Evolutionary conservation across 257 asterid species (phyloP), one percentile per base, ranked within the genome.

Genomic region (Oldenlandia corymbosa): DNA sequence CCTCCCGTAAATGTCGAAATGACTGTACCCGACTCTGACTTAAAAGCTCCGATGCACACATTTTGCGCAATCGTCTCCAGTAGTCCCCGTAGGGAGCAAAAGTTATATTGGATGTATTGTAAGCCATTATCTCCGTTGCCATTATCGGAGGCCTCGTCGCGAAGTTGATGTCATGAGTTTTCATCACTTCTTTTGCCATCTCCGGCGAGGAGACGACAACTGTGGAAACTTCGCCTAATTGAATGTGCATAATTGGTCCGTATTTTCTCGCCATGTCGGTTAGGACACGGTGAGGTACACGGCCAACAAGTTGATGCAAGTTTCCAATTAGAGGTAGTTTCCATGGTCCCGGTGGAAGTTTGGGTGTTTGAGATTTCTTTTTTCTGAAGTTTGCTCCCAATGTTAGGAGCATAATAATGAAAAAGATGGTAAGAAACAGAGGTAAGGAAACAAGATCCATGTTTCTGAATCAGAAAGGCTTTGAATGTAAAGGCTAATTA

Each of bases 1-100:
- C 53, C 30, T 78, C 81, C 37, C 85, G 46, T 0, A 75, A 23
- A 0, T 62, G 37, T 16, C 60, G 42, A 47, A 76, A 72, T 3
- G 67, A 53, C 39, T 26, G 39, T 5, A 53, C 59, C 13, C 59
- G 59, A 12, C 37, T 17, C 4, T 6, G 26, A 31, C 59, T 53
- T 7, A 53, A 31, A 26, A 53, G 59, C 41, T 53, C 59, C 37
- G 59, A 26, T 20, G 59, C 28, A n/a, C 34, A 31, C 12, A 53
- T 53, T 5, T 53, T 53, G 59, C 59, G 59, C 59, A 53, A 13
- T 18, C 28, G 31, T 53, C 59, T 53, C 59, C 37, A 53, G 41
- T 26, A 53, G 17, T 53, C 37, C 0, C 59, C 59, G 11, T 53
- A 26, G 16, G 59, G 59, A 5, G 59, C 36, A 31, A 53, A 53